Evolutionary conservation across 441 rosid genomes (phyloP).

Genomic region (Corymbia citriodora): DNA sequence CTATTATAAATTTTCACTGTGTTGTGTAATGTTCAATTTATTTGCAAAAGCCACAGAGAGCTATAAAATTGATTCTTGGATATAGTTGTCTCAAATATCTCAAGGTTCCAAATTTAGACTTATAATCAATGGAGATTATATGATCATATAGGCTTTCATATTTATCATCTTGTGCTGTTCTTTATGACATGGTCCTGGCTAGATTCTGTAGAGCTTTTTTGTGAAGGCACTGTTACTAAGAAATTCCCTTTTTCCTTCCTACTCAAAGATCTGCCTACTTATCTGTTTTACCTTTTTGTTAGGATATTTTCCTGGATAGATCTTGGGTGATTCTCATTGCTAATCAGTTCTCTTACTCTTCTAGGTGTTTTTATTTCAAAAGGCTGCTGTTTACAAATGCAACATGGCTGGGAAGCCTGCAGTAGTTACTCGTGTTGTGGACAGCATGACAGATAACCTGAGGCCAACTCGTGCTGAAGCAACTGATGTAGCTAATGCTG

Average conservation of each 20-base stretch:
- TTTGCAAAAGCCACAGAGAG: not conserved
- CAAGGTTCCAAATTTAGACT: not conserved
- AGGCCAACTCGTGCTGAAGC: conserved; percentile 21
- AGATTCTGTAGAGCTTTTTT: not conserved
- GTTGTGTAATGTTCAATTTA: not conserved
- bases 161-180: not conserved
- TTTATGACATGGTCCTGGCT: not conserved
- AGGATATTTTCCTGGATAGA: not conserved
- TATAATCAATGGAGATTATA: not conserved
- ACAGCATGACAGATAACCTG: conserved; percentile 15
- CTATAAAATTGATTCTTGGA: not conserved
- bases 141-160: not conserved
- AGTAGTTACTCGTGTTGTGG: conserved; percentile 14
- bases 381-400: conserved; percentile 14
- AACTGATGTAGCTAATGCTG: conserved; percentile 18
- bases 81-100: not conserved
- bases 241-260: not conserved
- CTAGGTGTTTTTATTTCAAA: conserved; percentile 14
- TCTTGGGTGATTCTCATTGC: not conserved
- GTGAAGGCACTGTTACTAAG: not conserved
- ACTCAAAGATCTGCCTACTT: not conserved
- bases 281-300: not conserved
- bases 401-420: conserved; percentile 19
- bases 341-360: not conserved
- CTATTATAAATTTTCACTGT: not conserved